phyloP scores from a whole-genome alignment of 2,329 filamentous ascomycete species.

The Bipolaris gigantea region DNA sequence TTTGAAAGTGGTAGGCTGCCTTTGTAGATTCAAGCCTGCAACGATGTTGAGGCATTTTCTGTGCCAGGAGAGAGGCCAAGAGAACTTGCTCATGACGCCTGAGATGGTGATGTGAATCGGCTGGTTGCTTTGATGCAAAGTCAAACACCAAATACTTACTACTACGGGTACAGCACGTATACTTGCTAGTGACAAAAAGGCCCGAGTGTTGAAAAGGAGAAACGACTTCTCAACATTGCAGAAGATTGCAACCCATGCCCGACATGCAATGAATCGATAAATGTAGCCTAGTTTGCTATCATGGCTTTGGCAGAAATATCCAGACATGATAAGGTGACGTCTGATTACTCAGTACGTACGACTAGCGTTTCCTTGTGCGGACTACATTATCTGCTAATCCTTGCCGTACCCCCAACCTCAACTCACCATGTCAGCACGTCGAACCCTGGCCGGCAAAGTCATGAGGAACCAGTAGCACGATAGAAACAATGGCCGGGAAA shows the following conservation, averaged over 20 bases:
- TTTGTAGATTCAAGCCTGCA: not conserved
- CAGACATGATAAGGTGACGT: not conserved
- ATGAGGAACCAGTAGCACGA: not conserved
- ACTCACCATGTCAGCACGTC: not conserved
- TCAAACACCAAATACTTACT: too few species aligned
- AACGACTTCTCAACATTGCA: too few species aligned
- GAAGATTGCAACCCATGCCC: too few species aligned
- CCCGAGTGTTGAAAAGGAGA: too few species aligned
- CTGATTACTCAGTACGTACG: not conserved
- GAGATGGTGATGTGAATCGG: too few species aligned
- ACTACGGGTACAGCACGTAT: too few species aligned
- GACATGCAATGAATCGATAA: too few species aligned
- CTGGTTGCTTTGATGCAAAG: too few species aligned
- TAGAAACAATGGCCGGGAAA: constrained; percentile 36
- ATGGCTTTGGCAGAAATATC: too few species aligned
- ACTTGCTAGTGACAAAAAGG: too few species aligned
- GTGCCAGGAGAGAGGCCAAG: not conserved
- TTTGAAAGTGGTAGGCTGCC: not conserved
- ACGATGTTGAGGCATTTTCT: not conserved
- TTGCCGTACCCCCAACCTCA: constrained; percentile 1
- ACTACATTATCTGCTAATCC: constrained; percentile 11
- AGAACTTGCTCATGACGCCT: not conserved
- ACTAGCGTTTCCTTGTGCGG: not conserved
- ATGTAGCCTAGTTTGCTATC: too few species aligned
- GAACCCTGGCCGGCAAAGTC: not conserved